Percentiles rank a stretch among this genome's conserved stretches.
Evolutionary conservation across 805 yeast species (phyloP).

Genomic region (Cyberlindnera mycetangii): DNA sequence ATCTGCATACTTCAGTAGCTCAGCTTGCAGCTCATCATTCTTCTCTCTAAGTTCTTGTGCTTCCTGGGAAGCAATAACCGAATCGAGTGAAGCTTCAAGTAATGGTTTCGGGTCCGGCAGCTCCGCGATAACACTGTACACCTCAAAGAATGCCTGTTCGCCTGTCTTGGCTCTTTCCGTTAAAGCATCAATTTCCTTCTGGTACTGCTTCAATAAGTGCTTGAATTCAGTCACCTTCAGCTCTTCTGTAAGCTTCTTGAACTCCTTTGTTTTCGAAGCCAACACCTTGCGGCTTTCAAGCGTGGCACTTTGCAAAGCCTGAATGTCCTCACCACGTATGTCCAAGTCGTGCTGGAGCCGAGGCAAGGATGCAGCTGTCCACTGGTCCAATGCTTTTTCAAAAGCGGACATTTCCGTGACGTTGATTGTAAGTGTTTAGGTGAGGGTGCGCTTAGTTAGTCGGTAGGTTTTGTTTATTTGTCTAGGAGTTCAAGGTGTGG

Average conservation of each 20-base stretch:
- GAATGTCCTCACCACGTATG: constrained; percentile 67
- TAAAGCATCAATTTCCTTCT: constrained; percentile 79
- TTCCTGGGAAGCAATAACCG: constrained; percentile 55
- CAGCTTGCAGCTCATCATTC: constrained; percentile 49
- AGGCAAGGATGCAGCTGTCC: constrained; percentile 75
- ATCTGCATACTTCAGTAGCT: constrained; percentile 65
- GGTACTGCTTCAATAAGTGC: constrained; percentile 70
- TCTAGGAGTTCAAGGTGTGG: too few species aligned
- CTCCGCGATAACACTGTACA: constrained; percentile 76
- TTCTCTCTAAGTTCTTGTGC: constrained; percentile 50
- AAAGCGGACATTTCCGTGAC: constrained; percentile 16
- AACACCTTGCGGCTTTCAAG: constrained; percentile 69
- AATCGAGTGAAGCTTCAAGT: constrained; percentile 64
- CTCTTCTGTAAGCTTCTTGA: constrained; percentile 66
- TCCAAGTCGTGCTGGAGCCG: constrained; percentile 71
- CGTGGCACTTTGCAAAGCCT: constrained; percentile 65
- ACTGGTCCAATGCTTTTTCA: constrained; percentile 57
- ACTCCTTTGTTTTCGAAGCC: constrained; percentile 82
- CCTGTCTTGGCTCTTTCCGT: constrained; percentile 74
- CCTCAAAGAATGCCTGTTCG: constrained; percentile 69
- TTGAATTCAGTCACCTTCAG: constrained; percentile 67
- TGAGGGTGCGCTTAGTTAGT: too few species aligned
- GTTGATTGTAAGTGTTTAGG: background rate
- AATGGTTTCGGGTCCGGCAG: constrained; percentile 92
- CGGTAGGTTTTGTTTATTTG: too few species aligned